These are phyloP conservation scores for Peronospora belbahrii DNA, from an alignment of 352 stramenopile species.

Conservation along the genomic window DNA sequence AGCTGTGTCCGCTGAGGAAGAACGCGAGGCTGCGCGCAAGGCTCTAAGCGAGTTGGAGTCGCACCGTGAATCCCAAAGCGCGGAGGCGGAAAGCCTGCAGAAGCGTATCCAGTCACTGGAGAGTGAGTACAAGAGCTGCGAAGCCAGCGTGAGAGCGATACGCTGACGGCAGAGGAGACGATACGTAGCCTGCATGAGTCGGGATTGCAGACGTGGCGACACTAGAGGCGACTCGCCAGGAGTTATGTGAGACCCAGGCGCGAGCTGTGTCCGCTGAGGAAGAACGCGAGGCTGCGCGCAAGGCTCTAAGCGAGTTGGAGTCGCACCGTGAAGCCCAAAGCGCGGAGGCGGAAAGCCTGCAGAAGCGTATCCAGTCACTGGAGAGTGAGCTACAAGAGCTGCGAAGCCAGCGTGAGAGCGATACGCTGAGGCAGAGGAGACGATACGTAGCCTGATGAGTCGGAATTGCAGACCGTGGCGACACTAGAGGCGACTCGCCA, in stretches of 20 bases:
- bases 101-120: conserved; percentile 12
- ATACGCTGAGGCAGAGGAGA: conserved; percentile 15
- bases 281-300: conserved; percentile 9
- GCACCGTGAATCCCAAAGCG: conserved; percentile 10
- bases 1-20: conserved; percentile 10
- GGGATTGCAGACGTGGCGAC: conserved; percentile 5
- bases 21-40: conserved; percentile 12
- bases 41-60: conserved; percentile 12
- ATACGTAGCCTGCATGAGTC: conserved; percentile 18
- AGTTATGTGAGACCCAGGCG: conserved; percentile 15
- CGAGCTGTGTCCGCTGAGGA: conserved; percentile 11
- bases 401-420: conserved; percentile 11
- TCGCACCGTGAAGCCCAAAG: conserved; percentile 13
- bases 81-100: not conserved
- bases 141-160: conserved; percentile 12
- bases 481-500: conserved; percentile 14
- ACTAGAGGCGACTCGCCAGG: conserved; percentile 16
- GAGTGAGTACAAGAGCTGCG: conserved; percentile 20
- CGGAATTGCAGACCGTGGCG: conserved; percentile 5
- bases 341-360: not conserved
- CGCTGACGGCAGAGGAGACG: conserved; percentile 13
- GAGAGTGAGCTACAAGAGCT: conserved; percentile 22
- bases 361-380: conserved; percentile 10
- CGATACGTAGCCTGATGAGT: conserved; percentile 17
- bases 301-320: conserved; percentile 14